phyloP scores from a whole-genome alignment of 1,284 basidiomycete species.

The Takashimella koratensis region DNA sequence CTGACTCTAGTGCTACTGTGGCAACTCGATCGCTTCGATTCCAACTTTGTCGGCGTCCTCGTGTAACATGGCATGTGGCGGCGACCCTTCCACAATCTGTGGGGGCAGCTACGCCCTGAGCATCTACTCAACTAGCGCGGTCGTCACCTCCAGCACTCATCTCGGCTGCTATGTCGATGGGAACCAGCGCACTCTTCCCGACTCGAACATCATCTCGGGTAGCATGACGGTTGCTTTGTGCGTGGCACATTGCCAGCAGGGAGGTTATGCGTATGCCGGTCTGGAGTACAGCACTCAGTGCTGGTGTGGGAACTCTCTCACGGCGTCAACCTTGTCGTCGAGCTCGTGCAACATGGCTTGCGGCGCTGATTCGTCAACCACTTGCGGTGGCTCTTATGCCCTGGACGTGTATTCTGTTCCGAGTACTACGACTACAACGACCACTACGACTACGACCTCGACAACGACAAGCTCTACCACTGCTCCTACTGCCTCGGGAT shows the following conservation, averaged over 20 bases:
- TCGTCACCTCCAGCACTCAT: not conserved
- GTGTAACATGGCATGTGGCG: slow-evolving; percentile 2
- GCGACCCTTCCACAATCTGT: not conserved
- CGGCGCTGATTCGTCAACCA: slow-evolving; percentile 31
- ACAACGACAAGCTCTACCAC: too few species aligned
- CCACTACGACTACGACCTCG: too few species aligned
- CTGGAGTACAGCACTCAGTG: slow-evolving; percentile 31
- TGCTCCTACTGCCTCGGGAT: not conserved
- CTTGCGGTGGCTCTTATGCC: slow-evolving; percentile 38
- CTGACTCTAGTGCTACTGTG: slow-evolving; percentile 11
- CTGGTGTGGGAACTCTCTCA: slow-evolving; percentile 28
- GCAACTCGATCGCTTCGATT: slow-evolving; percentile 6
- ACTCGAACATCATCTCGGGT: not conserved
- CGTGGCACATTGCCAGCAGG: slow-evolving; percentile 32
- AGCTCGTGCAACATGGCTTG: slow-evolving; percentile 33
- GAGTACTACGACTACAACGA: too few species aligned
- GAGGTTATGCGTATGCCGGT: slow-evolving; percentile 29
- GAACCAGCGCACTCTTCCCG: not conserved
- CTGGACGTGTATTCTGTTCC: slow-evolving; percentile 36
- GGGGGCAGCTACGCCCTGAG: slow-evolving; percentile 2
- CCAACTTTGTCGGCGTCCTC: not conserved
- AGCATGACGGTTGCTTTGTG: slow-evolving; percentile 12
- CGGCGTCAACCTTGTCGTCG: slow-evolving; percentile 15
- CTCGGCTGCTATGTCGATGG: not conserved
- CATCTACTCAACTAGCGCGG: not conserved